Conservation (phyloP, 176 grass and related monocot species). For the Puya raimondii region DNA sequence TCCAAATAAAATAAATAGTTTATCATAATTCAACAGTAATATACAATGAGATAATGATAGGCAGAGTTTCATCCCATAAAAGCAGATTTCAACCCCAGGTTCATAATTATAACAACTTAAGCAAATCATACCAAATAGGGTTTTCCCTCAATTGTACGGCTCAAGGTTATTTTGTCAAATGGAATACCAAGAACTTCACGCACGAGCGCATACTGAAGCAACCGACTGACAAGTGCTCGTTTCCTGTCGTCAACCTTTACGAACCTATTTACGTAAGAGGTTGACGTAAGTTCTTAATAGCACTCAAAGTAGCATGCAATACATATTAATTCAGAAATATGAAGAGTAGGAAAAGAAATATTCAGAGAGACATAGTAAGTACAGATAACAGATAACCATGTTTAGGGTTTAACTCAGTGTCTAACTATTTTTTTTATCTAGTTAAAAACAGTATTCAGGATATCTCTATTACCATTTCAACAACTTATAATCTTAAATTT, state of each 20-base stretch:
- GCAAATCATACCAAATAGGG: slow-evolving; percentile 47
- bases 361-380: too few relatives aligned
- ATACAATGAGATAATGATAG: not conserved
- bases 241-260: slow-evolving; percentile 63
- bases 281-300: slow-evolving; percentile 3
- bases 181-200: slow-evolving; percentile 42
- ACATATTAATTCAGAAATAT: not conserved
- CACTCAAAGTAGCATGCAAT: not conserved
- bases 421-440: too few relatives aligned
- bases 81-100: not conserved
- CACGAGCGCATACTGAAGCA: slow-evolving; percentile 61
- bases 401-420: not conserved
- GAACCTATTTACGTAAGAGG: slow-evolving; percentile 38
- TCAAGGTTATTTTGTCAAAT: slow-evolving; percentile 34
- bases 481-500: not conserved
- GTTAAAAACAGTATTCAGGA: too few relatives aligned
- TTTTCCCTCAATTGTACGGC: slow-evolving; percentile 55
- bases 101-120: not conserved
- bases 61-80: not conserved
- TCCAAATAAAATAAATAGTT: too few relatives aligned
- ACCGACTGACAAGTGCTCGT: slow-evolving; percentile 56
- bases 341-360: not conserved
- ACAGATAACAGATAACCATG: not conserved
- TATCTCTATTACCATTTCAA: not conserved
- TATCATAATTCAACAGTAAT: not conserved